Percentiles rank a stretch among this genome's conserved stretches.
phyloP scores from a whole-genome alignment of 495 filamentous ascomycete species.

The Ramalina peruviana region DNA sequence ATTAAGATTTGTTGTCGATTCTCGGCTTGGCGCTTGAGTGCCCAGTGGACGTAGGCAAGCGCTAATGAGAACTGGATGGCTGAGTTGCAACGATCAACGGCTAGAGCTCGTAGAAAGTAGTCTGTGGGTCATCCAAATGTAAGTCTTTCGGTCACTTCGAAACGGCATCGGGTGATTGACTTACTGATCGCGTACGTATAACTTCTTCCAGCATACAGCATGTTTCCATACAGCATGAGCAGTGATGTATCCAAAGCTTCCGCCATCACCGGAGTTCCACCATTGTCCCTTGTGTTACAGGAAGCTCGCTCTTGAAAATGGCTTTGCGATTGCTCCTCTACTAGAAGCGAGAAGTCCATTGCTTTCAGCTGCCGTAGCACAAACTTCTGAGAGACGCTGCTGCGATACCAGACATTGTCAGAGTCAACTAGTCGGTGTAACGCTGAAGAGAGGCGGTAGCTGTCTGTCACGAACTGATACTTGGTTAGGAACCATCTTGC shows the following conservation, averaged over 20 bases:
- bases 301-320: slow-evolving; percentile 33
- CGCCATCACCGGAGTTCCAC: slow-evolving; percentile 31
- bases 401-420: slow-evolving; percentile 35
- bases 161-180: slow-evolving; percentile 8
- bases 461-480: slow-evolving; percentile 70
- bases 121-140: slow-evolving; percentile 23
- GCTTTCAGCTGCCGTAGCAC: slow-evolving; percentile 81
- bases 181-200: slow-evolving; percentile 67
- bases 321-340: slow-evolving; percentile 19
- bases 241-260: slow-evolving; percentile 55
- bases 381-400: slow-evolving; percentile 63
- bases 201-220: slow-evolving; percentile 62
- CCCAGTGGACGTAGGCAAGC: slow-evolving; percentile 70
- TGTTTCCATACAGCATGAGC: slow-evolving; percentile 77
- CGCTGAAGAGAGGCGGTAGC: slow-evolving; percentile 66
- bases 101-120: slow-evolving; percentile 80
- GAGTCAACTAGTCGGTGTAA: slow-evolving; percentile 49
- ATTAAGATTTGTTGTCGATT: slow-evolving; percentile 76
- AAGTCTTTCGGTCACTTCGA: neutral
- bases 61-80: slow-evolving; percentile 55
- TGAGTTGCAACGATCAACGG: slow-evolving; percentile 60
- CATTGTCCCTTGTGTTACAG: slow-evolving; percentile 35
- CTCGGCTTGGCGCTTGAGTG: slow-evolving; percentile 73
- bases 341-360: slow-evolving; percentile 53
- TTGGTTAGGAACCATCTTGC: slow-evolving; percentile 78